phyloP scores from a whole-genome alignment of 441 rosid genomes.

The Gossypium davidsonii region DNA sequence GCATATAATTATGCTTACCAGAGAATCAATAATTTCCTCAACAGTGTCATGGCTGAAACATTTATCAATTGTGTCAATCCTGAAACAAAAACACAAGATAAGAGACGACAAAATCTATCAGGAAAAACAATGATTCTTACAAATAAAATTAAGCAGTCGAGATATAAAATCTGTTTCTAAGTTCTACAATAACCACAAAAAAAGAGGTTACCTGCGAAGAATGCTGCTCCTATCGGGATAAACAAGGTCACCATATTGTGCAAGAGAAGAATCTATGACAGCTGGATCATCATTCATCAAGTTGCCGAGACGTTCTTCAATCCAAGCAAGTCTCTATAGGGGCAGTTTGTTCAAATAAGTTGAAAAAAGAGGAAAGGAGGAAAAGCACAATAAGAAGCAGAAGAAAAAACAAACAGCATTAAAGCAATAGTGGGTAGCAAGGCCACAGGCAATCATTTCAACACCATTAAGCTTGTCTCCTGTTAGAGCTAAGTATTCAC shows the following conservation, averaged over 20 bases:
- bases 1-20: constrained; percentile 41
- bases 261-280: constrained; percentile 66
- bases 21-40: constrained; percentile 69
- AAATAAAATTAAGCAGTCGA: background rate
- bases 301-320: constrained; percentile 77
- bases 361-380: constrained; percentile 12
- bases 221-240: constrained; percentile 59
- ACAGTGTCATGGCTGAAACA: constrained; percentile 79
- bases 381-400: constrained; percentile 14
- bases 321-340: constrained; percentile 57
- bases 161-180: background rate
- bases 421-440: constrained; percentile 77
- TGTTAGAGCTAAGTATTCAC: constrained; percentile 78
- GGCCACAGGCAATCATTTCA: constrained; percentile 86
- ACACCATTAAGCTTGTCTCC: constrained; percentile 81
- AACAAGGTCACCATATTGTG: constrained; percentile 82
- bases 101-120: background rate
- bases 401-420: constrained; percentile 43
- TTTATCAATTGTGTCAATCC: constrained; percentile 70
- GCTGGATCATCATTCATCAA: constrained; percentile 72
- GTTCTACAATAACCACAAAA: background rate
- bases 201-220: constrained; percentile 45
- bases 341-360: constrained; percentile 10
- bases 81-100: constrained; percentile 23
- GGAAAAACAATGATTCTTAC: background rate